Evolutionary conservation across 2,329 filamentous ascomycete genomes (phyloP), one percentile per base, ranked within the genome.

Genomic region (Neoarthrinium moseri): DNA sequence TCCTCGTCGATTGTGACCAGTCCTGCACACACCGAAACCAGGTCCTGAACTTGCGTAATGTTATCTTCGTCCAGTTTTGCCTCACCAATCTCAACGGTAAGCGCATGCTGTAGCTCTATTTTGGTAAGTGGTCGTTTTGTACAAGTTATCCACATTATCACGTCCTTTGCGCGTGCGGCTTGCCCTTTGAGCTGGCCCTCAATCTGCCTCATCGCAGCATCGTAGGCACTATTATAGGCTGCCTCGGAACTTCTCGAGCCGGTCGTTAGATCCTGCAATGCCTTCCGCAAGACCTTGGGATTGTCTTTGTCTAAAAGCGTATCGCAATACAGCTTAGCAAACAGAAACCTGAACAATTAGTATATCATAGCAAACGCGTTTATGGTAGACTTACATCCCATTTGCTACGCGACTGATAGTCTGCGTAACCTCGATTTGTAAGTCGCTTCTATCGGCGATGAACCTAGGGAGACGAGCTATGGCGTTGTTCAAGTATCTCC

Each of bases 151-250:
- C 70, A 76, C 1, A 57, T 56, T 0, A 75, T 45, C 2, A 62
- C 58, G 18, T 64, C 40, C 10, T 61, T 66, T 0, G 74, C 73
- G 18, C 72, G 55, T 0, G 57, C 40, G n/a, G 32, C 17, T 10
- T 61, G 48, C 8, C 59, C 63, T 2, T 40, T 2, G 1, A 51
- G 8, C 39, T 77, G 71, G 1, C 54, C 47, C 20, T 68, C 45
- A 26, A 77, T 73, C 11, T 73, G 55, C 2, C 65, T 30, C 54
- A 77, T 68, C 0, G 68, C 66, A 1, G 65, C 51, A 0, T 62
- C 45, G 41, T 79, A 80, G 0, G 67, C 65, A 6, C 51, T 5
- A 22, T 68, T 55, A 10, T 70, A 66, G n/a, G n/a, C n/a, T n/a
- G n/a, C n/a, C n/a, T n/a, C n/a, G n/a, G n/a, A n/a, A 3, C 57